Conservation (phyloP, 1,284 basidiomycete genomes). For the Cutaneotrichosporon cavernicola region DNA sequence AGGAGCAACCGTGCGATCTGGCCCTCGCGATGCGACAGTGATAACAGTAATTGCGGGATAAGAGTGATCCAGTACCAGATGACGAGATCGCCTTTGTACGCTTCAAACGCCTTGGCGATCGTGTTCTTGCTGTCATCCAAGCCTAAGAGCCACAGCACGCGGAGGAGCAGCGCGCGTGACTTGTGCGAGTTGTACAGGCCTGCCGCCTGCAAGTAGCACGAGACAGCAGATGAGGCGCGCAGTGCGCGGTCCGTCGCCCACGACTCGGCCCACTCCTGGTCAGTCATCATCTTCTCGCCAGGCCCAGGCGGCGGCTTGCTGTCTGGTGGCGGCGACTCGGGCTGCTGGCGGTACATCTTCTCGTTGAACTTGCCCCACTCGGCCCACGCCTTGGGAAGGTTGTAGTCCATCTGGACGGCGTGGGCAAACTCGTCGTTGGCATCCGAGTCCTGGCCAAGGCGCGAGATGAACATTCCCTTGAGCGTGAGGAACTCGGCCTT, state of each 20-base stretch:
- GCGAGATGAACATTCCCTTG: conserved; percentile 98
- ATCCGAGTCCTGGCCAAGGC: conserved; percentile 81
- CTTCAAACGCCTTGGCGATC: conserved; percentile 88
- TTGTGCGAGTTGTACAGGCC: conserved; percentile 94
- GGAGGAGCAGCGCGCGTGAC: conserved; percentile 83
- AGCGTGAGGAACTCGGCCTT: conserved; percentile 99
- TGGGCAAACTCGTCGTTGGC: conserved; percentile 90
- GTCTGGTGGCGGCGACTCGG: conserved; percentile 38
- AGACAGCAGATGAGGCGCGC: conserved; percentile 86
- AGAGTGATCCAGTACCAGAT: conserved; percentile 99
- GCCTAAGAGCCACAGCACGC: conserved; percentile 94
- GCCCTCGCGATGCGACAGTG: conserved; percentile 86
- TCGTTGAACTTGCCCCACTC: conserved; percentile 98
- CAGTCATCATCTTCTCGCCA: conserved; percentile 67
- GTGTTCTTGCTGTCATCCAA: conserved; percentile 73
- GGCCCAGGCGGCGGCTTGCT: conserved; percentile 46
- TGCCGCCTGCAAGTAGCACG: conserved; percentile 96
- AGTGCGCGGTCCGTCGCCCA: conserved; percentile 57
- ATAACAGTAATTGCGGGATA: conserved; percentile 91
- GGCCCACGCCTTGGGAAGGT: conserved; percentile 94
- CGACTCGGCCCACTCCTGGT: conserved; percentile 53
- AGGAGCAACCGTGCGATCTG: conserved; percentile 89
- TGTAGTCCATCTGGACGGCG: conserved; percentile 94
- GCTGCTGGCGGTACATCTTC: conserved; percentile 68
- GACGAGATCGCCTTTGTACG: conserved; percentile 93